Evolutionary conservation across 1,284 basidiomycete genomes (phyloP).

Genomic region (Entoloma clypeatum): DNA sequence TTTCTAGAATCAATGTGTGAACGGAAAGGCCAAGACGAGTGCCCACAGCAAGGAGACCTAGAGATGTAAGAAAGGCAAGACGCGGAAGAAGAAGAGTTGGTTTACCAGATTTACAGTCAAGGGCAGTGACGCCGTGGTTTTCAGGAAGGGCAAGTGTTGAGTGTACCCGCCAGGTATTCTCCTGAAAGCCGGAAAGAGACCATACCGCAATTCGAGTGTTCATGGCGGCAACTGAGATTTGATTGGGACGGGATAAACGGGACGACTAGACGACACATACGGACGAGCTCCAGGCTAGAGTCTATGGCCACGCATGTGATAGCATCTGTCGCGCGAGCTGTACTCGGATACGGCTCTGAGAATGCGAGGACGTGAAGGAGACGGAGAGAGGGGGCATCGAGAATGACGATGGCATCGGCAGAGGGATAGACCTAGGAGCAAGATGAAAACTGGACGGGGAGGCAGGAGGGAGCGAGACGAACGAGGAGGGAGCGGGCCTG

Average conservation of each 20-base stretch:
- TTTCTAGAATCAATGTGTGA: constrained; percentile 70
- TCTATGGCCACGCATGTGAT: constrained; percentile 69
- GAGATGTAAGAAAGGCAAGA: constrained; percentile 20
- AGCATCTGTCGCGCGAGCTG: constrained; percentile 38
- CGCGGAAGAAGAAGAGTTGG: constrained; percentile 3
- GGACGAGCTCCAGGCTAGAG: constrained; percentile 71
- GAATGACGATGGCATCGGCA: constrained; percentile 62
- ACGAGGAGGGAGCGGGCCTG: constrained; percentile 52
- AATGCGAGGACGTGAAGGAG: constrained; percentile 68
- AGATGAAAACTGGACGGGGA: constrained; percentile 12
- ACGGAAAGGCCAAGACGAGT: constrained; percentile 56
- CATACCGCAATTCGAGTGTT: constrained; percentile 65
- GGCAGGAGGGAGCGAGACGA: constrained; percentile 23
- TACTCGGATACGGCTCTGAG: constrained; percentile 70
- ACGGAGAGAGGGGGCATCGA: constrained; percentile 59
- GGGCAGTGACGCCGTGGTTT: constrained; percentile 48
- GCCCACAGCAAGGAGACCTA: constrained; percentile 71
- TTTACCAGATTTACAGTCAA: constrained; percentile 71
- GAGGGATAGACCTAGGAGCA: constrained; percentile 61
- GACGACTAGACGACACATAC: constrained; percentile 24
- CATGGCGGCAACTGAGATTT: constrained; percentile 75
- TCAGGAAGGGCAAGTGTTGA: constrained; percentile 66
- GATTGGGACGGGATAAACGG: constrained; percentile 11
- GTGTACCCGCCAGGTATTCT: constrained; percentile 70
- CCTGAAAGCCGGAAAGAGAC: constrained; percentile 61